These are phyloP conservation scores for Hemileccinum hortonii DNA, from an alignment of 1,284 basidiomycete species.

Conservation along the genomic window DNA sequence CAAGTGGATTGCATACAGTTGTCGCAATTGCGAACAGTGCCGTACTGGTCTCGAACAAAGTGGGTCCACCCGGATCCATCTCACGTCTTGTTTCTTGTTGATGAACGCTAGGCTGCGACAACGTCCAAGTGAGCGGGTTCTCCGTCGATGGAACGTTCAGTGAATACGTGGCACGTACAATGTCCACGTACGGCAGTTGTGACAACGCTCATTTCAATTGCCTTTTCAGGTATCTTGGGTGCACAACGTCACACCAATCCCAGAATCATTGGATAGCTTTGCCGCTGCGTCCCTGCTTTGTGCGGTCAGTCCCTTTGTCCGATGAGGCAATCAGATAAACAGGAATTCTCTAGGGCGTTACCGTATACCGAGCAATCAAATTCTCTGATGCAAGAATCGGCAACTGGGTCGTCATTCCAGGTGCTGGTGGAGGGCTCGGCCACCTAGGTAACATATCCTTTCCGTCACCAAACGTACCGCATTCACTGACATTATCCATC, in stretches of 20 bases:
- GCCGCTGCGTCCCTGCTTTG: conserved; percentile 83
- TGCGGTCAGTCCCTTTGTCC: conserved; percentile 49
- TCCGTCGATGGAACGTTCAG: conserved; percentile 83
- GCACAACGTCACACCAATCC: conserved; percentile 74
- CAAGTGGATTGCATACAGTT: conserved; percentile 81
- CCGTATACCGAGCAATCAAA: conserved; percentile 84
- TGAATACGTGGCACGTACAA: conserved; percentile 66
- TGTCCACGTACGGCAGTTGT: no score
- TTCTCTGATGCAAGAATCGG: conserved; percentile 69
- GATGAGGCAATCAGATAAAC: background rate
- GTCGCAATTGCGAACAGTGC: conserved; percentile 74
- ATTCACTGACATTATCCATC: conserved; percentile 12
- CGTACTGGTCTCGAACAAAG: conserved; percentile 71
- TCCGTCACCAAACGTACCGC: background rate
- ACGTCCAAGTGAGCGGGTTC: conserved; percentile 68
- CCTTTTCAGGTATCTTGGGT: conserved; percentile 55
- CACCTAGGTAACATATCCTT: conserved; percentile 49
- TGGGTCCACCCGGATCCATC: conserved; percentile 29
- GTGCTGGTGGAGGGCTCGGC: conserved; percentile 74
- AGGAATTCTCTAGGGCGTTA: conserved; percentile 54
- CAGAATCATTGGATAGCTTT: conserved; percentile 60
- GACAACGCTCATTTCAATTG: no score
- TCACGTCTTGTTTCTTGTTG: background rate
- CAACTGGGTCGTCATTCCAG: conserved; percentile 80
- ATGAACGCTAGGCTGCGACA: conserved; percentile 47